Evolutionary conservation across 2,329 filamentous ascomycete species (phyloP), one percentile per base, ranked within the genome.

Genomic region (Zasmidium cellare): DNA sequence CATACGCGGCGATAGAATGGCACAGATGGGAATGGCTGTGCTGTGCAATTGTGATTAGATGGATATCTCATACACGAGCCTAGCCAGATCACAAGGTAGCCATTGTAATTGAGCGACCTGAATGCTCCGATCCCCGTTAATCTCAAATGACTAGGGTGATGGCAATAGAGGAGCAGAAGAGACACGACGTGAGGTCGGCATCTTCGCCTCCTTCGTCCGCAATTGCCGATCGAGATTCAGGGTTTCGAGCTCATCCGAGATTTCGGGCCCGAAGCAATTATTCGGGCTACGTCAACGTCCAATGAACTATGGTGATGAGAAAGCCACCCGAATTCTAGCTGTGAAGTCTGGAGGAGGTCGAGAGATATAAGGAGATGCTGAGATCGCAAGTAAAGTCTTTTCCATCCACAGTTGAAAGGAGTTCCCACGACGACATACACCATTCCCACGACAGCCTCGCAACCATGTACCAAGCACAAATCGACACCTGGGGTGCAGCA

Each of bases 401-500:
- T 7, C 28, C 28, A 31, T 14, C 14, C 7, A 31, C 28, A 31
- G 28, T n/a, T n/a, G n/a, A n/a, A n/a, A n/a, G n/a, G n/a, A n/a
- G n/a, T n/a, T n/a, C n/a, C n/a, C n/a, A n/a, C n/a, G n/a, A n/a
- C n/a, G n/a, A n/a, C n/a, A n/a, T n/a, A n/a, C n/a, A n/a, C n/a
- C n/a, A n/a, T n/a, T n/a, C n/a, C n/a, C n/a, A n/a, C n/a, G 12
- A 41, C 35, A 9, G 7, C 35, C n/a, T 41, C 41, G 6, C 41
- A 38, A 57, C 38, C 67, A 77, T 70, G 72, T 69, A 77, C 53
- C 71, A 75, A 50, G 77, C 76, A 45, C 68, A 76, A 59, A 72
- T 81, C 59, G 68, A 68, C 3, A 56, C 71, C 56, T 80, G 77
- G 76, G 75, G 73, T 2, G 56, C 70, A 18, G 66, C 66, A 55